A percentile compares a stretch with the other conserved stretches of the same genome.
phyloP scores from a whole-genome alignment of 129 eudicot species.

The Kitagawia praeruptora region DNA sequence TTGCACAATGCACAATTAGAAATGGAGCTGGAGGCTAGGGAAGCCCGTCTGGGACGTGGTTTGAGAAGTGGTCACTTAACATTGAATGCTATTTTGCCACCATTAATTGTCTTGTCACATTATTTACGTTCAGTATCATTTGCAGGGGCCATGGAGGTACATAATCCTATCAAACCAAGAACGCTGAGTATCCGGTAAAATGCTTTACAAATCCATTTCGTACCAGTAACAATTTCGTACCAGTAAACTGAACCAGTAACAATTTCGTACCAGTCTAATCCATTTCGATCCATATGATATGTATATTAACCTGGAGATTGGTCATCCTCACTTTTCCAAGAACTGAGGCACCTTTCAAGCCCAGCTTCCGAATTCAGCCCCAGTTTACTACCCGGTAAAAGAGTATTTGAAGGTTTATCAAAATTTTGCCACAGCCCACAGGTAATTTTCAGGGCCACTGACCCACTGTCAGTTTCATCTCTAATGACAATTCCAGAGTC shows the following conservation, averaged over 20 bases:
- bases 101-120: too few species aligned
- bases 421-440: too few species aligned
- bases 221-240: not conserved
- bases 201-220: not conserved
- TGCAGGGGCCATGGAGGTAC: not conserved
- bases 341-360: not conserved
- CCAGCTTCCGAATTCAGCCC: not conserved
- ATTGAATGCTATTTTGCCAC: not conserved
- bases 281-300: not conserved
- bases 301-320: not conserved
- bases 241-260: not conserved
- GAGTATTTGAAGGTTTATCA: too few species aligned
- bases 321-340: constrained; percentile 27
- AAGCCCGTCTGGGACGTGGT: too few species aligned
- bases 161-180: too few species aligned
- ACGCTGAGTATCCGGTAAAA: too few species aligned
- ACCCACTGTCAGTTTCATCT: too few species aligned
- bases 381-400: not conserved
- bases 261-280: not conserved
- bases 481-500: too few species aligned
- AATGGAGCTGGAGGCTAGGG: not conserved
- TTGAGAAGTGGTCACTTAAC: not conserved
- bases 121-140: too few species aligned
- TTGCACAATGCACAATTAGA: not conserved
- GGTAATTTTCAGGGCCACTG: too few species aligned